phyloP scores from a whole-genome alignment of 805 yeast genomes.

The Clavispora fructus region DNA sequence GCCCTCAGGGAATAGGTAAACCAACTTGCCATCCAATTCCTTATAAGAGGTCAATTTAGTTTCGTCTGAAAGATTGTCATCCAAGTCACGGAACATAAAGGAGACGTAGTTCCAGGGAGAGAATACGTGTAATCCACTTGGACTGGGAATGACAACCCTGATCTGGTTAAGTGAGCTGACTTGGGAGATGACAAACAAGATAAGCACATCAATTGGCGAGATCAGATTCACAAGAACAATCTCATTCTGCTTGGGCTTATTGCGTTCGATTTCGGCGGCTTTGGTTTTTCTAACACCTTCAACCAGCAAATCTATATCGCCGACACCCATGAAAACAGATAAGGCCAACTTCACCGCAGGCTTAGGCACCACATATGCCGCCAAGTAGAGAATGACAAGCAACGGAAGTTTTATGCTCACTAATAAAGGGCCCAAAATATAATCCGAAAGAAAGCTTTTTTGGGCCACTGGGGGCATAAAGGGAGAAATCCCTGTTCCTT shows the following conservation, averaged over 20 bases:
- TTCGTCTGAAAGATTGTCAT: constrained; percentile 2
- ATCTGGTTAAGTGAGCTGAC: constrained; percentile 16
- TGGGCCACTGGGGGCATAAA: constrained; percentile 55
- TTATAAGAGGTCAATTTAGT: constrained; percentile 16
- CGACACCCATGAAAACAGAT: constrained; percentile 30
- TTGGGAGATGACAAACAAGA: constrained; percentile 27
- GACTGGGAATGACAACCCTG: constrained; percentile 37
- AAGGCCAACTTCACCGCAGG: constrained; percentile 15
- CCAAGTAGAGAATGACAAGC: constrained; percentile 9
- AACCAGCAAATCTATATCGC: constrained; percentile 32
- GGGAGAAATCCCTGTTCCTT: constrained; percentile 91
- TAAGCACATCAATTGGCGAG: constrained; percentile 52
- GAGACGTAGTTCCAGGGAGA: constrained; percentile 24
- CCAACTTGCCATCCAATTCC: constrained; percentile 34
- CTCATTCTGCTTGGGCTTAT: constrained; percentile 41
- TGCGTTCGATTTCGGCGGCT: constrained; percentile 20
- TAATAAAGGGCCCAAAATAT: constrained; percentile 8
- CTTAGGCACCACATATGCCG: constrained; percentile 17
- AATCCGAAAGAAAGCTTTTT: constrained; percentile 5
- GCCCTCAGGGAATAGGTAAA: constrained; percentile 70
- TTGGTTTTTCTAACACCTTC: constrained; percentile 49
- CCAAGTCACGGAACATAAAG: constrained; percentile 14
- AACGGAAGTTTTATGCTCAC: constrained; percentile 28
- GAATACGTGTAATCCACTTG: constrained; percentile 25
- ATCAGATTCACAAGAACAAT: constrained; percentile 52